Evolutionary conservation across 1,284 basidiomycete genomes (phyloP).

Genomic region (Fomitiporia mediterranea): DNA sequence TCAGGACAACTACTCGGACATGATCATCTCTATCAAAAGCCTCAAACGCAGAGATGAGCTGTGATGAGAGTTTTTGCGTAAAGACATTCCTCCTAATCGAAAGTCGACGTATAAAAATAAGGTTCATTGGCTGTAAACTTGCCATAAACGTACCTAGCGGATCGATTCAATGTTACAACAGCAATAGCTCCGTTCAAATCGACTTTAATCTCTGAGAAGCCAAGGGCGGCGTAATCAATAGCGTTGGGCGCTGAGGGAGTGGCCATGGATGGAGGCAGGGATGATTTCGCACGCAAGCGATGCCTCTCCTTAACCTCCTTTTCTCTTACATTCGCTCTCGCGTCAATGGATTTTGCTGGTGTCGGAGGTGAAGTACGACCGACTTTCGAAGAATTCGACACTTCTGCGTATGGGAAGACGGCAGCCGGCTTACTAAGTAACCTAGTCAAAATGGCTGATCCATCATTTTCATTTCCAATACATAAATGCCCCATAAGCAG

Average conservation of each 20-base stretch:
- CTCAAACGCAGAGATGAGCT: constrained; percentile 41
- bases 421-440: too few relatives aligned
- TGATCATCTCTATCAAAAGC: constrained; percentile 48
- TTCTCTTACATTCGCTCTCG: too few relatives aligned
- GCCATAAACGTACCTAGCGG: constrained; percentile 37
- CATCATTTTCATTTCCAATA: too few relatives aligned
- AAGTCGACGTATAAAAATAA: not conserved
- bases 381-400: too few relatives aligned
- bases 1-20: constrained; percentile 46
- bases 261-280: not conserved
- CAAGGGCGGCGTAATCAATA: constrained; percentile 1
- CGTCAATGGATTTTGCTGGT: too few relatives aligned
- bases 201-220: constrained; percentile 32
- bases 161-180: constrained; percentile 39
- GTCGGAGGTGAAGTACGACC: too few relatives aligned
- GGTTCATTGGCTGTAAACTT: not conserved
- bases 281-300: not conserved
- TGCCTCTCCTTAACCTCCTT: too few relatives aligned
- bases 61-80: constrained; percentile 30
- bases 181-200: constrained; percentile 39
- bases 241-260: not conserved
- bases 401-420: too few relatives aligned
- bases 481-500: too few relatives aligned
- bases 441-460: too few relatives aligned
- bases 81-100: constrained; percentile 43